A percentile compares a stretch with the other conserved stretches of the same genome.
Evolutionary conservation across 371 early-diverging fungal genomes (phyloP).

Genomic region (Homolaphlyctis polyrhiza): DNA sequence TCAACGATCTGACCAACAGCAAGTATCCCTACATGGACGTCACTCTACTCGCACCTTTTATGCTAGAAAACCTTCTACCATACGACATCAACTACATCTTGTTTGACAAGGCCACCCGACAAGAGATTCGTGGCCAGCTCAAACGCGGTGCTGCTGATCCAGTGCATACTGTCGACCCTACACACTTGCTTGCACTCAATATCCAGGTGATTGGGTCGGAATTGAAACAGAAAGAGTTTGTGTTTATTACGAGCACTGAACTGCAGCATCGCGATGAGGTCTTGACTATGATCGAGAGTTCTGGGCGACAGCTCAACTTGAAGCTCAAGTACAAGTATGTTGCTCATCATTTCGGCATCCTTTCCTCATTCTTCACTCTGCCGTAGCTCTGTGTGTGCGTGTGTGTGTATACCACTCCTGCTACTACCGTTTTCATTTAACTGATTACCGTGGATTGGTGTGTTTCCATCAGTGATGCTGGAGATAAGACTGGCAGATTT

Average conservation of each 20-base stretch:
- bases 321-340: conserved; percentile 62
- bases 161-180: conserved; percentile 80
- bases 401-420: too few species aligned
- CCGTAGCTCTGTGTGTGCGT: too few species aligned
- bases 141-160: conserved; percentile 69
- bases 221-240: conserved; percentile 71
- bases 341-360: too few species aligned
- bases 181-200: conserved; percentile 71
- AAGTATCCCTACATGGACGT: conserved; percentile 81
- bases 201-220: conserved; percentile 68
- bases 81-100: conserved; percentile 75
- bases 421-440: too few species aligned
- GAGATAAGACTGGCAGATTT: conserved; percentile 37
- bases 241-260: conserved; percentile 72
- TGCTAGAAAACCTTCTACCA: conserved; percentile 93
- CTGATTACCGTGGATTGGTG: too few species aligned
- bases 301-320: conserved; percentile 62
- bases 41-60: conserved; percentile 81
- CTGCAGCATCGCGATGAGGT: conserved; percentile 59
- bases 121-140: conserved; percentile 60
- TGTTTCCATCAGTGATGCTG: too few species aligned
- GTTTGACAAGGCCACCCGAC: conserved; percentile 67
- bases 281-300: conserved; percentile 61
- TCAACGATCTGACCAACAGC: conserved; percentile 4
- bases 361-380: too few species aligned